Evolutionary conservation across 192 early-diverging fungal genomes (phyloP).

Genomic region (Umbelopsis vinacea): DNA sequence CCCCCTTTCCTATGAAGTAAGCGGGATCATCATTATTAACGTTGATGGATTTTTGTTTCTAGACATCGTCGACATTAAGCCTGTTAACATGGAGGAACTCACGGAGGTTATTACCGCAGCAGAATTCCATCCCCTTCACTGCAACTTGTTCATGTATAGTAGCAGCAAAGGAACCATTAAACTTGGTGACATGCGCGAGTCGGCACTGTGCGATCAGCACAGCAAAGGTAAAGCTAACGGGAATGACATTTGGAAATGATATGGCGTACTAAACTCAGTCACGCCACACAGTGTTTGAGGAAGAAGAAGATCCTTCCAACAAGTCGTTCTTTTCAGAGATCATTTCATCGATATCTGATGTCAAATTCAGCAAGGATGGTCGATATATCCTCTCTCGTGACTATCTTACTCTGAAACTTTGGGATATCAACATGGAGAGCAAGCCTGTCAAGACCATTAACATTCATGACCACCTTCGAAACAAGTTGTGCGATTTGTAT

Average conservation of each 20-base stretch:
- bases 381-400: constrained; percentile 97
- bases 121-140: constrained; percentile 95
- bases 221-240: constrained; percentile 69
- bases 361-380: constrained; percentile 94
- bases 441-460: constrained; percentile 92
- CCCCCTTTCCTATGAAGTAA: too few species aligned
- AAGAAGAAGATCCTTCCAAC: constrained; percentile 88
- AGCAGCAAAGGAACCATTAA: constrained; percentile 98
- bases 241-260: neutral
- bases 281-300: constrained; percentile 80
- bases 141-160: constrained; percentile 97
- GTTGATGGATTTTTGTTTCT: neutral
- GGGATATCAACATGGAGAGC: constrained; percentile 98
- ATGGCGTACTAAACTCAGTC: neutral
- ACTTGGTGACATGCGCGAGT: constrained; percentile 93
- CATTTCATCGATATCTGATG: constrained; percentile 96
- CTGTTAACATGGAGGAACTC: constrained; percentile 98
- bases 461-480: constrained; percentile 93
- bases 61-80: constrained; percentile 99
- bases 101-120: constrained; percentile 99
- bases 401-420: constrained; percentile 95
- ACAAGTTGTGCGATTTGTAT: constrained; percentile 97
- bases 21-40: neutral
- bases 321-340: constrained; percentile 99
- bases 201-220: constrained; percentile 92